A percentile compares a stretch with the other conserved stretches of the same genome.
These are phyloP conservation scores for Fusarium brevicatenulatum DNA, from an alignment of 2,329 filamentous ascomycete species.

Conservation along the genomic window DNA sequence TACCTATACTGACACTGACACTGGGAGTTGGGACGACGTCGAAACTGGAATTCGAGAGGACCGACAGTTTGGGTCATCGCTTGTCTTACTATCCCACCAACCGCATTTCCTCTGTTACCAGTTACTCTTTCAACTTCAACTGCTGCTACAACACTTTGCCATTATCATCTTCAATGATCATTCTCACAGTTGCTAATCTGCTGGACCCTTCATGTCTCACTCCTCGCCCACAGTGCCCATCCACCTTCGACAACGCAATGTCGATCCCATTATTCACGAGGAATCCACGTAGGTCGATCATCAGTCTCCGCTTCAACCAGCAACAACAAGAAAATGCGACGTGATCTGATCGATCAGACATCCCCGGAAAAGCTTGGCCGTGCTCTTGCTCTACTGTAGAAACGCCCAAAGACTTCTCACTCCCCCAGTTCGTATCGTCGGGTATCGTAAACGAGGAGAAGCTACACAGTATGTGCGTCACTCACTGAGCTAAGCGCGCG, in stretches of 20 bases:
- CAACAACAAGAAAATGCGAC: conserved; percentile 28
- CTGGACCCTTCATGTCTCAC: conserved; percentile 21
- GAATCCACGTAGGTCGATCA: conserved; percentile 21
- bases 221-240: background rate
- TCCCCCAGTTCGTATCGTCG: conserved; percentile 14
- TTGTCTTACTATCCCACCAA: conserved; percentile 8
- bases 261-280: conserved; percentile 25
- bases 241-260: conserved; percentile 4
- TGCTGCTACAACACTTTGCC: background rate
- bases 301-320: conserved; percentile 22
- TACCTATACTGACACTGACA: background rate
- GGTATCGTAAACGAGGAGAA: conserved; percentile 2
- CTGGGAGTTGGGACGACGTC: conserved; percentile 2
- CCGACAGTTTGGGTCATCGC: conserved; percentile 16
- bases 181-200: background rate
- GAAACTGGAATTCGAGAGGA: conserved; percentile 7
- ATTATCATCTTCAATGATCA: background rate
- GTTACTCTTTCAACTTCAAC: background rate
- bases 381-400: conserved; percentile 20
- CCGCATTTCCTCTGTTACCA: background rate
- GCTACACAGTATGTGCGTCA: conserved; percentile 14
- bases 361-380: conserved; percentile 32
- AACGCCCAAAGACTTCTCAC: conserved; percentile 13
- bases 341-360: conserved; percentile 38
- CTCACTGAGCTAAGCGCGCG: conserved; percentile 32